Evolutionary conservation across 306 rosid genomes (phyloP).

Genomic region (Prunus kanzakura): DNA sequence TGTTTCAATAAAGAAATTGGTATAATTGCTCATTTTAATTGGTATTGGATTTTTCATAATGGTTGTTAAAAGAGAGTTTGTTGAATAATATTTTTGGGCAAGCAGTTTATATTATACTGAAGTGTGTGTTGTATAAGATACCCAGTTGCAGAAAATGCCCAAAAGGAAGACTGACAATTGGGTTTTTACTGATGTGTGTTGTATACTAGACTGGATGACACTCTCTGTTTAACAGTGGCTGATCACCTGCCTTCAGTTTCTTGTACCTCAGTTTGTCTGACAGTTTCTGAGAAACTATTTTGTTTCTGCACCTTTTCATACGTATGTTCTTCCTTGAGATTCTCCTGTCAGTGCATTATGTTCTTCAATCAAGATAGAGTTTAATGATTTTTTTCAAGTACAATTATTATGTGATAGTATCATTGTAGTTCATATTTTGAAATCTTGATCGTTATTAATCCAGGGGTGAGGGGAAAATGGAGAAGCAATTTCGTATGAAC

Average conservation of each 20-base stretch:
- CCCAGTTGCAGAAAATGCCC: constrained; percentile 95
- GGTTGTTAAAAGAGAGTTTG: neutral
- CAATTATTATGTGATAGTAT: neutral
- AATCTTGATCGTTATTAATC: neutral
- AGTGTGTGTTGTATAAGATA: constrained; percentile 52
- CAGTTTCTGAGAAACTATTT: neutral
- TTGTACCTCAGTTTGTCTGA: neutral
- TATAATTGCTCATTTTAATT: neutral
- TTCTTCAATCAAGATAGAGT: neutral
- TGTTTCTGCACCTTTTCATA: neutral
- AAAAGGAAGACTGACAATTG: constrained; percentile 79
- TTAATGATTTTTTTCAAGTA: neutral
- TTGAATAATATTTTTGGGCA: neutral
- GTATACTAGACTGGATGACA: too few species aligned
- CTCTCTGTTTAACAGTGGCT: neutral
- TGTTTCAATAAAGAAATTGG: neutral
- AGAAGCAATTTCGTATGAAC: constrained; percentile 92
- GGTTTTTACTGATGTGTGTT: neutral
- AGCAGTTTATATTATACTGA: constrained; percentile 20
- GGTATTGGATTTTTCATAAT: neutral
- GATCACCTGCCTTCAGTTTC: neutral
- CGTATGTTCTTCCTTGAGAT: neutral
- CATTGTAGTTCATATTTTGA: neutral
- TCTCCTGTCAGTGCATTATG: neutral
- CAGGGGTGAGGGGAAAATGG: constrained; percentile 77